Percentiles rank a stretch among this genome's conserved stretches.
These are phyloP conservation scores for Cryptococcus sp. DNA, from an alignment of 1,284 basidiomycete species.

Conservation along the genomic window DNA sequence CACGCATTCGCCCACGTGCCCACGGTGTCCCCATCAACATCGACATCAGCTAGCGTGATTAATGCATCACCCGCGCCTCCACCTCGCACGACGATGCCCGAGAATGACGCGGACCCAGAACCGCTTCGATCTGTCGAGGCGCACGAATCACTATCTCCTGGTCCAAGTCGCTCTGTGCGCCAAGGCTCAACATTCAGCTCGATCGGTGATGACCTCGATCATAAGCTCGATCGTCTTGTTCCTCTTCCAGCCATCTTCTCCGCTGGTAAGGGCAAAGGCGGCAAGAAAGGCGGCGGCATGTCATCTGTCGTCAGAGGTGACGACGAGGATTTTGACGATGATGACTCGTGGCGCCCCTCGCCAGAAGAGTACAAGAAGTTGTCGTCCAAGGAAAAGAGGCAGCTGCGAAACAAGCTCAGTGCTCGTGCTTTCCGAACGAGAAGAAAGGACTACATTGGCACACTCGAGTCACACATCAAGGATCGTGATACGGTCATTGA, in stretches of 20 bases:
- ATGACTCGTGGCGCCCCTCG: slow-evolving; percentile 53
- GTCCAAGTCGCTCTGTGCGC: slow-evolving; percentile 18
- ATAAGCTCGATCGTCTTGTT: slow-evolving; percentile 43
- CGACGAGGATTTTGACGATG: slow-evolving; percentile 51
- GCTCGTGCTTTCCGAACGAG: slow-evolving; percentile 92
- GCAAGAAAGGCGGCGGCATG: slow-evolving; percentile 54
- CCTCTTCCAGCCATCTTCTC: slow-evolving; percentile 50
- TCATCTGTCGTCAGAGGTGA: slow-evolving; percentile 52
- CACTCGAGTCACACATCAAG: slow-evolving; percentile 89
- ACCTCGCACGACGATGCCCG: background rate
- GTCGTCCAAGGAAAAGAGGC: slow-evolving; percentile 92
- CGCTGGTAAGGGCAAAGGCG: slow-evolving; percentile 52
- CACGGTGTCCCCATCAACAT: background rate
- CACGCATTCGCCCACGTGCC: background rate
- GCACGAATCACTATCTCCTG: slow-evolving; percentile 17
- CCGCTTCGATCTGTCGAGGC: slow-evolving; percentile 33
- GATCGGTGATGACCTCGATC: slow-evolving; percentile 34
- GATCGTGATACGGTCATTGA: slow-evolving; percentile 89
- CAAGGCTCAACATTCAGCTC: slow-evolving; percentile 29
- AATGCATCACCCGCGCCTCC: slow-evolving; percentile 3
- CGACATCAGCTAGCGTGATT: background rate
- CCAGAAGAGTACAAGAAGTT: slow-evolving; percentile 96
- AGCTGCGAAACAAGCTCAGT: slow-evolving; percentile 94
- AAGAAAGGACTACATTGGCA: slow-evolving; percentile 92
- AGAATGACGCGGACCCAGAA: slow-evolving; percentile 27